These are phyloP conservation scores for Coniella lustricola DNA, from an alignment of 2,329 filamentous ascomycete species.

Conservation along the genomic window DNA sequence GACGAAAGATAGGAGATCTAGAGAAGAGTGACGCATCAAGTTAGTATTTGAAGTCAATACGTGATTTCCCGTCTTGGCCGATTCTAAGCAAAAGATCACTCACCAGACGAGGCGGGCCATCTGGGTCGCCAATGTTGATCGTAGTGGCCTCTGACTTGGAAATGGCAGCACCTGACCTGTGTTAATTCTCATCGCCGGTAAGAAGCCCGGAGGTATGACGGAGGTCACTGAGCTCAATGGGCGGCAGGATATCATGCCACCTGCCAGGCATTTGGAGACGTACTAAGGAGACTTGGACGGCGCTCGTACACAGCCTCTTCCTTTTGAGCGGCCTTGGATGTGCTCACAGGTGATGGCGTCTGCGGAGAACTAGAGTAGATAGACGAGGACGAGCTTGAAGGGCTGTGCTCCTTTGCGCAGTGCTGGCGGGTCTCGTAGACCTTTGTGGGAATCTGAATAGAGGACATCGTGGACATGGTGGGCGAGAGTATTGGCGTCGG, in stretches of 20 bases:
- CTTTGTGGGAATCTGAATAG: constrained; percentile 59
- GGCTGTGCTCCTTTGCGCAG: constrained; percentile 33
- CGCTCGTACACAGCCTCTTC: constrained; percentile 43
- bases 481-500: not conserved
- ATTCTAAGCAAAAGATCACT: constrained; percentile 23
- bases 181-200: constrained; percentile 14
- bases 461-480: constrained; percentile 50
- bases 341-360: constrained; percentile 35
- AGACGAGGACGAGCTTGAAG: constrained; percentile 44
- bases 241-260: constrained; percentile 13
- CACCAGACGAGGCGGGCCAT: constrained; percentile 66
- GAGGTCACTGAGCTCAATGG: not conserved
- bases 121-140: constrained; percentile 68
- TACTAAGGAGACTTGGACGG: constrained; percentile 58
- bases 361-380: constrained; percentile 51
- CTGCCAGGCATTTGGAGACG: constrained; percentile 19
- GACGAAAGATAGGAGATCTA: constrained; percentile 76
- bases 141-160: constrained; percentile 72
- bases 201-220: not conserved
- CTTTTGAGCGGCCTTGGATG: constrained; percentile 33
- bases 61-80: not conserved
- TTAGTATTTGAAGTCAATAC: not conserved
- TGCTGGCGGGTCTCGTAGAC: constrained; percentile 25
- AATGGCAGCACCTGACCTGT: constrained; percentile 55
- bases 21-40: not conserved